Conservation (phyloP, 768 basidiomycete genomes). For the Paxillus ammoniavirescens region DNA sequence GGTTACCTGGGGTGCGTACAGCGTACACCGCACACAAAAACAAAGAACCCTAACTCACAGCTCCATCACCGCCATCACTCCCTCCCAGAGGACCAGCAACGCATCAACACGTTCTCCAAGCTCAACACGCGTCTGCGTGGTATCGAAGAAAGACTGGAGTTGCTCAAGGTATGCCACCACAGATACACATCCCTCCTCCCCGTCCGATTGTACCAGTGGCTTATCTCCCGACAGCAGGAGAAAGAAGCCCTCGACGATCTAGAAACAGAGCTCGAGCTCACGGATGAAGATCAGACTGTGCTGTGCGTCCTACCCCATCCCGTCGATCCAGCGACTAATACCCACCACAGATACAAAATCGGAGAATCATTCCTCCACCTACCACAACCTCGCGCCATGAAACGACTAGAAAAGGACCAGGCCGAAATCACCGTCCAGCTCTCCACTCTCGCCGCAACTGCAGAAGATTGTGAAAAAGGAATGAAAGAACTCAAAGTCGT, state of each 20-base stretch:
- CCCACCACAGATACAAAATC: constrained; percentile 68
- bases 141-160: constrained; percentile 69
- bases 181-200: neutral
- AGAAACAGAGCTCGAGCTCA: constrained; percentile 81
- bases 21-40: neutral
- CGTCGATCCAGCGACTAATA: constrained; percentile 51
- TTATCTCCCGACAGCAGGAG: constrained; percentile 63
- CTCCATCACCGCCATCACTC: too few species aligned
- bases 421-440: constrained; percentile 56
- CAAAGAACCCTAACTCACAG: constrained; percentile 5
- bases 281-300: constrained; percentile 79
- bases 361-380: constrained; percentile 90
- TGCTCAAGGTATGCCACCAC: constrained; percentile 58
- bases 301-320: constrained; percentile 55
- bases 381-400: constrained; percentile 62
- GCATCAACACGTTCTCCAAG: constrained; percentile 90
- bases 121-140: constrained; percentile 75
- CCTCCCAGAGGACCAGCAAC: constrained; percentile 74
- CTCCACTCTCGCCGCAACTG: constrained; percentile 44
- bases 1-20: constrained; percentile 76
- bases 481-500: constrained; percentile 81
- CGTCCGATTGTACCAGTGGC: neutral
- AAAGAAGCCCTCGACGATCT: constrained; percentile 94
- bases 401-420: constrained; percentile 71
- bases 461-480: constrained; percentile 64